Percentiles rank a stretch among this genome's conserved stretches.
These are phyloP conservation scores for Drechslerella coelobrocha DNA, from an alignment of 2,329 filamentous ascomycete genomes.

Conservation along the genomic window DNA sequence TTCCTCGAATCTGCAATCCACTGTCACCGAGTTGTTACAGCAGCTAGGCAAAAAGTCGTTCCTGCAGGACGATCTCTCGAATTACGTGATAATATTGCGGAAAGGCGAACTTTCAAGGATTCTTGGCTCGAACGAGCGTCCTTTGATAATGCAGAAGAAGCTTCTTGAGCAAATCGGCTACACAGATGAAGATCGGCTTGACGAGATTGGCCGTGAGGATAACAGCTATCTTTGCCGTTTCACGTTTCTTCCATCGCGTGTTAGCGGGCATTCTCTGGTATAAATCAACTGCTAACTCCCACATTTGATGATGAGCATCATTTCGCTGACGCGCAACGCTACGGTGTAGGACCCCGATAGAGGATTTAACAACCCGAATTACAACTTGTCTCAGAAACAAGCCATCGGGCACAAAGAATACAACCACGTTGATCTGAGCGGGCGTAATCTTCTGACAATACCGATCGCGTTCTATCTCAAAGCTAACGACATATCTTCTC, in stretches of 20 bases:
- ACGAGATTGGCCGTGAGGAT: slow-evolving; percentile 93
- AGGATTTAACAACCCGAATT: slow-evolving; percentile 77
- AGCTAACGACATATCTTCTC: slow-evolving; percentile 87
- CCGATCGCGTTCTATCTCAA: slow-evolving; percentile 93
- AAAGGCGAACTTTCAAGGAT: slow-evolving; percentile 90
- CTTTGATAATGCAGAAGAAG: slow-evolving; percentile 87
- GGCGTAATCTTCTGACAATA: slow-evolving; percentile 89
- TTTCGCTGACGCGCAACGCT: slow-evolving; percentile 62
- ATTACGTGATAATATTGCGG: slow-evolving; percentile 93
- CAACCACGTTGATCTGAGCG: slow-evolving; percentile 89
- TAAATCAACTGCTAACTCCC: slow-evolving; percentile 4
- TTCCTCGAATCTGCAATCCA: slow-evolving; percentile 81
- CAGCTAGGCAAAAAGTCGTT: slow-evolving; percentile 95
- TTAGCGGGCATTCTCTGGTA: slow-evolving; percentile 70
- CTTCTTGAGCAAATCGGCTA: slow-evolving; percentile 92
- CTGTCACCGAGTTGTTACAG: slow-evolving; percentile 83
- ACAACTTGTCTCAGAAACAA: too few species aligned
- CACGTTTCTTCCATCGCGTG: slow-evolving; percentile 87
- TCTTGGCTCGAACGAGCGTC: slow-evolving; percentile 77
- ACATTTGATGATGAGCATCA: slow-evolving; percentile 13
- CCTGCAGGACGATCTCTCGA: slow-evolving; percentile 84
- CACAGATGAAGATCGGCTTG: slow-evolving; percentile 80
- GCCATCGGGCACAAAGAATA: too few species aligned
- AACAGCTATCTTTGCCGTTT: slow-evolving; percentile 97
- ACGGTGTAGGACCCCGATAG: slow-evolving; percentile 74